A percentile compares a stretch with the other conserved stretches of the same genome.
These are phyloP conservation scores for Stevia rebaudiana DNA, from an alignment of 140 eudicot species.

Conservation along the genomic window DNA sequence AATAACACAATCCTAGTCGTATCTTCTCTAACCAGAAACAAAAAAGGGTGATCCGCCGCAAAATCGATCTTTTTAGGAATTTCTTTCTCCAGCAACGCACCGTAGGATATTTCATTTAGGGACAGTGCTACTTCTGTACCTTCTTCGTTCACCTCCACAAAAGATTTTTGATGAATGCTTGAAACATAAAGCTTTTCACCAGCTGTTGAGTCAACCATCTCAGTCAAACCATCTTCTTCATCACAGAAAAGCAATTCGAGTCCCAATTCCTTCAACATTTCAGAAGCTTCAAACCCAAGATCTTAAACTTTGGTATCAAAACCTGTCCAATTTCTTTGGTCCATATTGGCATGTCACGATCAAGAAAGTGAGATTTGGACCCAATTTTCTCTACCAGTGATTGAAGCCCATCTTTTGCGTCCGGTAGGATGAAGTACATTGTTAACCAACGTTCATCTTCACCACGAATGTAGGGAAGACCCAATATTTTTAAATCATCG, in stretches of 20 bases:
- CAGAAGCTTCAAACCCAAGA: slow-evolving; percentile 61
- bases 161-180: slow-evolving; percentile 48
- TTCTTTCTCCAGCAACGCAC: neutral
- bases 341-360: slow-evolving; percentile 44
- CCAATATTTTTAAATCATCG: slow-evolving; percentile 50
- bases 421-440: slow-evolving; percentile 61
- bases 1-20: slow-evolving; percentile 46
- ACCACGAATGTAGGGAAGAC: slow-evolving; percentile 59
- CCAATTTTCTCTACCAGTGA: slow-evolving; percentile 37
- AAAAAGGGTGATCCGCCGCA: slow-evolving; percentile 63
- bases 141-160: slow-evolving; percentile 65
- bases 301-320: slow-evolving; percentile 56
- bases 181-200: slow-evolving; percentile 40
- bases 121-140: slow-evolving; percentile 72
- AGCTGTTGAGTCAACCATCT: slow-evolving; percentile 51
- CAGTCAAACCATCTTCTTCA: slow-evolving; percentile 34
- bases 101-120: slow-evolving; percentile 29
- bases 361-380: slow-evolving; percentile 38
- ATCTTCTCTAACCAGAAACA: slow-evolving; percentile 59
- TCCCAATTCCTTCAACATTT: slow-evolving; percentile 44
- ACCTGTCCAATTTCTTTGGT: slow-evolving; percentile 24
- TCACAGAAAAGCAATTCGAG: slow-evolving; percentile 38
- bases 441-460: slow-evolving; percentile 53
- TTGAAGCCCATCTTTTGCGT: slow-evolving; percentile 51
- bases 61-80: slow-evolving; percentile 25